These are phyloP conservation scores for Sporothrix schenckii DNA, from an alignment of 2,329 filamentous ascomycete species.

Conservation along the genomic window DNA sequence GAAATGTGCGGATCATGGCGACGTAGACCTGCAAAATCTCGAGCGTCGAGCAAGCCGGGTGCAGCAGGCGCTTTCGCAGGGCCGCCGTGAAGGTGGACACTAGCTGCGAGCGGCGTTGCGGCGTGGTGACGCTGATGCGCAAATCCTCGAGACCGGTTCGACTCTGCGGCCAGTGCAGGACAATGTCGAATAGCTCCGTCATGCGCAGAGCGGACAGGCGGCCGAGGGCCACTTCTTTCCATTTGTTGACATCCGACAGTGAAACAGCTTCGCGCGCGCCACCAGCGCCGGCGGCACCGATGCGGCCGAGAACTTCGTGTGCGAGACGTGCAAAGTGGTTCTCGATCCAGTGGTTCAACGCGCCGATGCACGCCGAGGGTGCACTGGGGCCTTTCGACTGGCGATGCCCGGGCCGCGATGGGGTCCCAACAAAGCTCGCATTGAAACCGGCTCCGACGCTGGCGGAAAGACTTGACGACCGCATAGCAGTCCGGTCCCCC, in stretches of 20 bases:
- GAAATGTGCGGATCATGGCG: conserved; percentile 75
- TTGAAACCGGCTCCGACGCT: conserved; percentile 6
- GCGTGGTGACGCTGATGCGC: conserved; percentile 68
- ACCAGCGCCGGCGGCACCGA: conserved; percentile 42
- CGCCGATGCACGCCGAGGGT: conserved; percentile 53
- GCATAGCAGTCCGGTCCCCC: background rate
- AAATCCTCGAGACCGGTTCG: conserved; percentile 74
- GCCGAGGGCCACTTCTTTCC: conserved; percentile 70
- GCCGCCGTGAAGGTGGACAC: conserved; percentile 69
- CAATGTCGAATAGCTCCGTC: conserved; percentile 76
- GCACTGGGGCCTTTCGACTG: conserved; percentile 1
- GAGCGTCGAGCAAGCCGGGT: conserved; percentile 74
- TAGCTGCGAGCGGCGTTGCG: conserved; percentile 68
- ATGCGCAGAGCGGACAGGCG: conserved; percentile 71
- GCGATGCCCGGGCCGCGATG: background rate
- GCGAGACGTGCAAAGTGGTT: conserved; percentile 67
- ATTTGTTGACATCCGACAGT: conserved; percentile 64
- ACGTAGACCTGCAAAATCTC: conserved; percentile 79
- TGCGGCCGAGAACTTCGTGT: conserved; percentile 58
- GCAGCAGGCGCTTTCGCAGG: conserved; percentile 67
- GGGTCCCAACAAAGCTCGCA: background rate
- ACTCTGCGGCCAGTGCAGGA: conserved; percentile 73
- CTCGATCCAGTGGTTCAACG: conserved; percentile 69
- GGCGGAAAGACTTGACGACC: background rate
- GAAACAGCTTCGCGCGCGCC: conserved; percentile 45